A percentile compares a stretch with the other conserved stretches of the same genome.
Evolutionary conservation across 805 yeast species (phyloP).

Genomic region (Groenewaldozyma salmanticensis): DNA sequence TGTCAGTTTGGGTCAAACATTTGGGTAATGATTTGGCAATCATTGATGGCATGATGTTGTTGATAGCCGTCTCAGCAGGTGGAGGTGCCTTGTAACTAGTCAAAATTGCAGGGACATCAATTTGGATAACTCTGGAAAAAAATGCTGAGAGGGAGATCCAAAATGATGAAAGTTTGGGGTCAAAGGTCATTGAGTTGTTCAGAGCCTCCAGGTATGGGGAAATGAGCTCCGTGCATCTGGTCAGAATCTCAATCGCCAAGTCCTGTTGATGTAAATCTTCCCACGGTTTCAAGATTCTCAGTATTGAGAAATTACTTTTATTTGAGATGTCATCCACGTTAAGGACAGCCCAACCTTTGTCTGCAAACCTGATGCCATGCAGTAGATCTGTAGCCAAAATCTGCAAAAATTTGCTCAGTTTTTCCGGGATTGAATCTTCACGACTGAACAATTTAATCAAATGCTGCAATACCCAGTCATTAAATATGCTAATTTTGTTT

Average conservation of each 20-base stretch:
- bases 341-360: conserved; percentile 23
- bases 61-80: conserved; percentile 33
- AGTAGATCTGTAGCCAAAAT: conserved; percentile 37
- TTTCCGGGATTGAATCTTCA: conserved; percentile 21
- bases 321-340: conserved; percentile 41
- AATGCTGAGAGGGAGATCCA: conserved; percentile 71
- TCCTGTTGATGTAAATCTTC: conserved; percentile 57
- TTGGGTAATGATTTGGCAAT: conserved; percentile 49
- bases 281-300: conserved; percentile 71
- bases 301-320: conserved; percentile 50
- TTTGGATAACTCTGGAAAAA: conserved; percentile 46
- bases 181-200: conserved; percentile 38
- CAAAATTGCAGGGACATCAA: conserved; percentile 40
- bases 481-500: conserved; percentile 65
- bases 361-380: conserved; percentile 25
- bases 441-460: conserved; percentile 41
- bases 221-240: conserved; percentile 55
- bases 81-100: too few relatives aligned
- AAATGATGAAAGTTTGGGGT: conserved; percentile 69
- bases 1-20: conserved; percentile 40
- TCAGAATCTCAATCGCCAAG: conserved; percentile 42
- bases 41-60: conserved; percentile 55
- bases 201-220: conserved; percentile 43
- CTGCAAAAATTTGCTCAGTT: conserved; percentile 37
- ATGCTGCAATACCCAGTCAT: conserved; percentile 61